Base-by-base conservation (phyloP, 2,329 filamentous ascomycete genomes). In the Alternaria panax region DNA sequence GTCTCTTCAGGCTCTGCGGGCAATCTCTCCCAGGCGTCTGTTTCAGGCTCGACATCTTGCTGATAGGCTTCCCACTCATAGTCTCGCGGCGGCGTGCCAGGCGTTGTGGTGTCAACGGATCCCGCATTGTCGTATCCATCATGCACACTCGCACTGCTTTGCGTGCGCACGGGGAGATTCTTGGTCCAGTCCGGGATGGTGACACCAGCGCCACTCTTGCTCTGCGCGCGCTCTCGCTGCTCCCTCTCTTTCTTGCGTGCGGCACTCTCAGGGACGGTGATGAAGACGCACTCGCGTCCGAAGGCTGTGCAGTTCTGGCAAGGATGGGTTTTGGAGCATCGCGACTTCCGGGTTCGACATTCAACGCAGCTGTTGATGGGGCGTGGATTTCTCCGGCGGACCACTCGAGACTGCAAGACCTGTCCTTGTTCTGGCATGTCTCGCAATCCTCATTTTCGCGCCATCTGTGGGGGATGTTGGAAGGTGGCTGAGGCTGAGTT, bases 1-100 rank as follows among this genome's bases (percentile, higher is more conserved):
- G 71, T 76, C 53, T 75, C 74, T 65, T 77, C 74, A 9, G 73
- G 74, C 45, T 78, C 74, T 1, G 75, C 74, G 6, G 75, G 75
- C 36, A 78, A 59, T 52, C 68, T 69, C 54, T 77, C 75, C 75
- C 75, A 78, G 8, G 73, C 70, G 63, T 77, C 75, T 20, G 67
- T 70, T 54, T 78, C 75, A 22, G 73, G 69, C 54, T 77, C 74
- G 36, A 78, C 75, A 64, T 76, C 67, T 54, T 78, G 75, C 62
- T 78, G 75, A 48, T 78, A 78, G 20, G 75, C 74, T 54, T 78
- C 75, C 75, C 75, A 78, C 34, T 78, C 75, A 51, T 77, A 78
- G 45, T 78, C 75, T 64, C 75, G 69, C 24, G 75, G 75, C 5
- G 75, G 75, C 2, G 75, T 78, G 40, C 75, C 74, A 5, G 74